Evolutionary conservation across 192 early-diverging fungal species (phyloP).

Genomic region (Backusella westeae): DNA sequence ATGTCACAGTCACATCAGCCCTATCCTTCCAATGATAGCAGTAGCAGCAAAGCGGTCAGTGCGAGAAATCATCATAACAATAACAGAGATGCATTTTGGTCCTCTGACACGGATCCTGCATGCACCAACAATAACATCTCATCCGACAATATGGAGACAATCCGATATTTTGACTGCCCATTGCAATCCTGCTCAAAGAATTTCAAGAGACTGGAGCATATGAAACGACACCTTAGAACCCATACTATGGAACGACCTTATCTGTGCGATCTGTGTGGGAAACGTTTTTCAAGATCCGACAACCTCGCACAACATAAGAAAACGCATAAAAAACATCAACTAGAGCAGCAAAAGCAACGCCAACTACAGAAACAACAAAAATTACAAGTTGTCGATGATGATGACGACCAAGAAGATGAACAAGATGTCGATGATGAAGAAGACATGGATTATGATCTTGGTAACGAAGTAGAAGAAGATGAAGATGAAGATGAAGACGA

Average conservation of each 20-base stretch:
- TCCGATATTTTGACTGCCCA: slow-evolving; percentile 47
- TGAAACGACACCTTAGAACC: slow-evolving; percentile 57
- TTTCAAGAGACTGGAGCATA: slow-evolving; percentile 58
- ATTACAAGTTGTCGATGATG: neutral
- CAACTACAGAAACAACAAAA: neutral
- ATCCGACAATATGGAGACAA: neutral
- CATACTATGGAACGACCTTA: slow-evolving; percentile 62
- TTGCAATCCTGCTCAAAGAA: slow-evolving; percentile 46
- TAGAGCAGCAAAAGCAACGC: neutral
- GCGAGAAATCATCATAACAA: slow-evolving; percentile 1
- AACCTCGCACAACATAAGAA: slow-evolving; percentile 62
- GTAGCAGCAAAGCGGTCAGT: neutral
- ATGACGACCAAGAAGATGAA: neutral
- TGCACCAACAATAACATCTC: slow-evolving; percentile 1
- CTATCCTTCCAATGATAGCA: neutral
- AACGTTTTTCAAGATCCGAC: slow-evolving; percentile 57
- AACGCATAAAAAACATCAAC: slow-evolving; percentile 37
- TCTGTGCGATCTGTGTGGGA: slow-evolving; percentile 52
- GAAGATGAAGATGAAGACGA: neutral
- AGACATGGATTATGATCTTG: neutral
- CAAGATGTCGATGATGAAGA: neutral
- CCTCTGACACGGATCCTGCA: neutral
- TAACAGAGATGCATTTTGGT: slow-evolving; percentile 4
- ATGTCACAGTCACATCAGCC: neutral
- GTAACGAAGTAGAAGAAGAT: neutral